These are phyloP conservation scores for Candolleomyces eurysporus DNA, from an alignment of 768 basidiomycete species.

Conservation along the genomic window DNA sequence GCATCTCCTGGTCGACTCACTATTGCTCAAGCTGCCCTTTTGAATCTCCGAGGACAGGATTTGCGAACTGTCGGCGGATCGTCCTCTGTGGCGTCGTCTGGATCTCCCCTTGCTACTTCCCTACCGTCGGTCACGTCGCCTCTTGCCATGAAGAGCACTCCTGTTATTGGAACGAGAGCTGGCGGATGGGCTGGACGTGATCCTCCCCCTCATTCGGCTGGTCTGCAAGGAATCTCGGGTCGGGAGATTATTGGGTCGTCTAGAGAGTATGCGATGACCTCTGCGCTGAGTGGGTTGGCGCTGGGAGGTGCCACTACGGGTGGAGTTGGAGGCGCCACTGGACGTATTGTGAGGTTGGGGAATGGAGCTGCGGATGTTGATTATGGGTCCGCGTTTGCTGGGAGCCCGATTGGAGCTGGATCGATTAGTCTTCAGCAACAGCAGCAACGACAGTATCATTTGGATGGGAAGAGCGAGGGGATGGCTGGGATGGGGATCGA, in stretches of 20 bases:
- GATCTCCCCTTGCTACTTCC: not conserved
- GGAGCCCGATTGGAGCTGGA: slow-evolving; percentile 6
- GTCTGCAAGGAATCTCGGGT: not conserved
- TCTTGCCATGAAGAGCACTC: not conserved
- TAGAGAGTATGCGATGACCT: not conserved
- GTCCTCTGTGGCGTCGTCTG: not conserved
- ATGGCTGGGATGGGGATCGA: slow-evolving; percentile 23
- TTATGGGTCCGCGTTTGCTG: slow-evolving; percentile 11
- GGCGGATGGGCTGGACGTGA: slow-evolving; percentile 1
- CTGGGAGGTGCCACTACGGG: not conserved
- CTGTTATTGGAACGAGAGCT: slow-evolving; percentile 6
- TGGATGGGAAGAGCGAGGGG: not conserved
- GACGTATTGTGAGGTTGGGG: not conserved
- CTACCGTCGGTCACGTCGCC: slow-evolving; percentile 2
- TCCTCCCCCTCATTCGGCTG: not conserved
- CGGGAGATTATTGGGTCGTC: slow-evolving; percentile 5
- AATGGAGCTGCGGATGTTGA: slow-evolving; percentile 8
- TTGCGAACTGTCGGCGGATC: slow-evolving; percentile 19
- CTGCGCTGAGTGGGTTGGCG: slow-evolving; percentile 4
- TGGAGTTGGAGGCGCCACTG: not conserved
- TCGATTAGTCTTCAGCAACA: not conserved
- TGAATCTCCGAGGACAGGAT: slow-evolving; percentile 73
- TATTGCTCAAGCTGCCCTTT: slow-evolving; percentile 74
- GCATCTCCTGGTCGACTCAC: slow-evolving; percentile 63
- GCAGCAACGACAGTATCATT: not conserved